phyloP scores from a whole-genome alignment of 2,329 filamentous ascomycete genomes.

The Calonectria honghensis region DNA sequence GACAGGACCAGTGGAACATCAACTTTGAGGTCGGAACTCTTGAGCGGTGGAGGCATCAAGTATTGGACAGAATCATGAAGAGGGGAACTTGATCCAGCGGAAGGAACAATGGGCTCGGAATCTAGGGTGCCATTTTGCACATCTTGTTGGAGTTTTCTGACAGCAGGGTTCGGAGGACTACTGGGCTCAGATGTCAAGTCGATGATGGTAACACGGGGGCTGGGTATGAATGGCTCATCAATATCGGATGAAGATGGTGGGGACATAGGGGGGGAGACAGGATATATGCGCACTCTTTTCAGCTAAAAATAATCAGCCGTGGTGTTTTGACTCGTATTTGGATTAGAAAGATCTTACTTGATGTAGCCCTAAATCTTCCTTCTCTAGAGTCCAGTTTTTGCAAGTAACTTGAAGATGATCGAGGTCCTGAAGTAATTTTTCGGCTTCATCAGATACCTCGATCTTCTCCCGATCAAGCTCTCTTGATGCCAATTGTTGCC shows the following conservation, averaged over 20 bases:
- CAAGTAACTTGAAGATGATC: not conserved
- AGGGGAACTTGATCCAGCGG: constrained; percentile 44
- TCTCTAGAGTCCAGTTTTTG: not conserved
- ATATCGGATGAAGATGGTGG: constrained; percentile 50
- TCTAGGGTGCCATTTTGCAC: constrained; percentile 43
- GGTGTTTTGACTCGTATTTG: not conserved
- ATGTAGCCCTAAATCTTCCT: constrained; percentile 34
- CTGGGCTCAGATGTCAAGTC: constrained; percentile 57
- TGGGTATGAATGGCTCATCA: constrained; percentile 49
- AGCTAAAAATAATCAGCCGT: constrained; percentile 15
- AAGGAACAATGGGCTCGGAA: constrained; percentile 45
- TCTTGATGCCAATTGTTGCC: constrained; percentile 51
- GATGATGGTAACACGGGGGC: constrained; percentile 46
- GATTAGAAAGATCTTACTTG: constrained; percentile 25
- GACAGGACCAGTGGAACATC: constrained; percentile 52
- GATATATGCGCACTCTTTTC: constrained; percentile 32
- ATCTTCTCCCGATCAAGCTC: constrained; percentile 54
- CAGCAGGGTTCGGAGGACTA: constrained; percentile 46
- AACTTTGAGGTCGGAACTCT: constrained; percentile 40
- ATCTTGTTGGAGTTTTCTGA: constrained; percentile 37
- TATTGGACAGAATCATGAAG: constrained; percentile 24
- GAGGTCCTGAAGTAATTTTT: not conserved
- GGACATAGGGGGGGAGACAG: constrained; percentile 56
- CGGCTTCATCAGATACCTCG: constrained; percentile 2
- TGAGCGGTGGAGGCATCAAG: constrained; percentile 5